These are phyloP conservation scores for Dactylella cylindrospora DNA, from an alignment of 2,329 filamentous ascomycete species.

Conservation along the genomic window DNA sequence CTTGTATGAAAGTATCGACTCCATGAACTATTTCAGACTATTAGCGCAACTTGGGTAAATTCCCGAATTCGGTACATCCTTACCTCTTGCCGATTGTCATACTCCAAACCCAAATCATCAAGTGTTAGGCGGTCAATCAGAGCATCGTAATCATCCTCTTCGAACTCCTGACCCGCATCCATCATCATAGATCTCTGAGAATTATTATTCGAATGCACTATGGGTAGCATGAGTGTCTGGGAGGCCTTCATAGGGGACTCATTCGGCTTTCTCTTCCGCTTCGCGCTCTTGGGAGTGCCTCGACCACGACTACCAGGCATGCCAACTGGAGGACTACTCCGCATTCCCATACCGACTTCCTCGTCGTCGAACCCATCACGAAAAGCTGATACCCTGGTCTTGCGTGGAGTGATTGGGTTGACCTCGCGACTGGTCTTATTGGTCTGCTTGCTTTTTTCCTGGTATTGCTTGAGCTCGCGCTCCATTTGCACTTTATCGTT, in stretches of 20 bases:
- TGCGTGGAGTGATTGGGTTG: slow-evolving; percentile 14
- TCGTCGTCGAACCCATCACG: slow-evolving; percentile 41
- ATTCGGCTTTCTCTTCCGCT: slow-evolving; percentile 40
- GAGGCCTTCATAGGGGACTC: slow-evolving; percentile 41
- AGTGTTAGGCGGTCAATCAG: slow-evolving; percentile 36
- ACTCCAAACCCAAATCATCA: slow-evolving; percentile 23
- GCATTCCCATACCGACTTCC: slow-evolving; percentile 27
- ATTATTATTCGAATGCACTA: slow-evolving; percentile 21
- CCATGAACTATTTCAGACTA: slow-evolving; percentile 8
- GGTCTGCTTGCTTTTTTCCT: slow-evolving; percentile 18
- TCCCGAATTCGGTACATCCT: background rate
- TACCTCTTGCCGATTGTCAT: slow-evolving; percentile 22
- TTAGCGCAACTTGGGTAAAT: too few relatives aligned
- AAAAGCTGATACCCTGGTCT: slow-evolving; percentile 16
- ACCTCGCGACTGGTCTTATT: slow-evolving; percentile 3
- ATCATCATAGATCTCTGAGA: slow-evolving; percentile 28
- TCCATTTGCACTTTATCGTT: slow-evolving; percentile 25
- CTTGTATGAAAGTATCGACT: slow-evolving; percentile 14
- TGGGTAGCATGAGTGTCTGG: slow-evolving; percentile 31
- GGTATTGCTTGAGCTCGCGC: slow-evolving; percentile 30
- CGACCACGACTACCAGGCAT: slow-evolving; percentile 22
- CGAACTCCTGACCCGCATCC: slow-evolving; percentile 13
- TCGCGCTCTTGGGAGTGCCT: slow-evolving; percentile 32
- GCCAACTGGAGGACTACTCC: slow-evolving; percentile 37
- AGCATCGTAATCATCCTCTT: slow-evolving; percentile 33